Base-by-base conservation (phyloP, 768 basidiomycete genomes). In the Mycena kentingensis region DNA sequence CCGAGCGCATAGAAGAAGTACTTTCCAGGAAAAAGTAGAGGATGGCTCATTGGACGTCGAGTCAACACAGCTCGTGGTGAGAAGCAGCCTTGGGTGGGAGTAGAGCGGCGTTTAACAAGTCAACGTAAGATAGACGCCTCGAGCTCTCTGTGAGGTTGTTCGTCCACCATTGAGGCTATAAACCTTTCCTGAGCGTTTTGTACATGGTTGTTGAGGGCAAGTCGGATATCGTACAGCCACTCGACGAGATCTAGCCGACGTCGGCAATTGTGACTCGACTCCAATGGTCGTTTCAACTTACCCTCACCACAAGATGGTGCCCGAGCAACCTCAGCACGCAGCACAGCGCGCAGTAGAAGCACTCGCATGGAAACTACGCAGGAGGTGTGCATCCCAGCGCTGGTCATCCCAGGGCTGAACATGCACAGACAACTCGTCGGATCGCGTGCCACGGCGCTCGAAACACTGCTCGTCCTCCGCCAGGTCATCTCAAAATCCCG, bases 401-500 rank as follows among this genome's bases (percentile, higher is more conserved):
- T n/a, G 29, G 31, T 6, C 39, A 34, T 28, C 36, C 53, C 36
- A 46, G 46, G 32, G 42, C 49, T 56, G 46, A 35, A 55, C 51
- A 61, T 47, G 52, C 60, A 37, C 67, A 97, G 94, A 58, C 93
- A 97, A 71, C 77, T 98, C 42, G 84, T 96, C 52, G 96, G 97
- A 26, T 95, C 96, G 11, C 83, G 89, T 51, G 82, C 87, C 48
- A 85, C 95, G 2, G 94, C 97, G 0, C 70, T 96, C 3, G 94
- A 97, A 68, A 98, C 95, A 0, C 77, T 94, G 5, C 79, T 88
- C 21, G 85, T 98, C 16, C 76, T 99, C 24, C 84, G 93, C 26
- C 92, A 94, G 62, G 90, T 98, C 56, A 86, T 98, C 15, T 83
- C 93, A 2, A 87, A 84, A 61, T 90, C 91, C 7, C 83, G 83